These are phyloP conservation scores for Globisporangium rhizosaccharum DNA, from an alignment of 352 stramenopile species.

Conservation along the genomic window DNA sequence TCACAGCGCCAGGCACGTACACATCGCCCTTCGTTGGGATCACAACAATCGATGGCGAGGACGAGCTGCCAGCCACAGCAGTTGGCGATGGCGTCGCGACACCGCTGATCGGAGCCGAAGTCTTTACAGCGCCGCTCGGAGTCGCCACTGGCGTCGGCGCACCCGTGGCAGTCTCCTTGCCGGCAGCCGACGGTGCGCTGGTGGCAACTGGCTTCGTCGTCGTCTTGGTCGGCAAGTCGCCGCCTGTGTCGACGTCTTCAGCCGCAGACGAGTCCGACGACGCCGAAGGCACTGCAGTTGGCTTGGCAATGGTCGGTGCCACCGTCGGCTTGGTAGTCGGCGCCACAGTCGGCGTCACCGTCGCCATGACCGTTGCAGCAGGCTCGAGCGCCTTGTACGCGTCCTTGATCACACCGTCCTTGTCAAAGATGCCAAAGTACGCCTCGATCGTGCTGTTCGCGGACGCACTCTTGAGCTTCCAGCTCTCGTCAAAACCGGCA, in stretches of 20 bases:
- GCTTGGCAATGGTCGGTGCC: not conserved
- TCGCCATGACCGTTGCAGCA: not conserved
- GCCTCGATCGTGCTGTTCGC: conserved; percentile 57
- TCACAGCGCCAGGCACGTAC: not conserved
- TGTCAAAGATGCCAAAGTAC: conserved; percentile 62
- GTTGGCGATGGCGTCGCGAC: not conserved
- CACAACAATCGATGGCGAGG: not conserved
- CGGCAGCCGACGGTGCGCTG: not conserved
- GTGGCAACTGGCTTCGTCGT: not conserved
- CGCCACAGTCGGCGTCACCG: not conserved
- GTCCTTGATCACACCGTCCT: conserved; percentile 41
- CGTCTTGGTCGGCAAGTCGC: not conserved
- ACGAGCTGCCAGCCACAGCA: not conserved
- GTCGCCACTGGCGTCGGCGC: not conserved
- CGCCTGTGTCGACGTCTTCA: not conserved
- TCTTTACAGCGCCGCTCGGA: not conserved
- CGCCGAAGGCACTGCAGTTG: not conserved
- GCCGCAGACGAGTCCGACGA: not conserved
- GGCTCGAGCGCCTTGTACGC: conserved; percentile 23
- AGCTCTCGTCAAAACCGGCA: conserved; percentile 55
- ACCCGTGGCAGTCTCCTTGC: not conserved
- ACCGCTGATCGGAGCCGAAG: not conserved
- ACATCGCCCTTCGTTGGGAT: not conserved
- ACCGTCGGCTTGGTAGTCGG: not conserved
- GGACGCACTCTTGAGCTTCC: conserved; percentile 42